phyloP scores from a whole-genome alignment of 2,329 filamentous ascomycete species.

The Scopulariopsis brevicaulis region DNA sequence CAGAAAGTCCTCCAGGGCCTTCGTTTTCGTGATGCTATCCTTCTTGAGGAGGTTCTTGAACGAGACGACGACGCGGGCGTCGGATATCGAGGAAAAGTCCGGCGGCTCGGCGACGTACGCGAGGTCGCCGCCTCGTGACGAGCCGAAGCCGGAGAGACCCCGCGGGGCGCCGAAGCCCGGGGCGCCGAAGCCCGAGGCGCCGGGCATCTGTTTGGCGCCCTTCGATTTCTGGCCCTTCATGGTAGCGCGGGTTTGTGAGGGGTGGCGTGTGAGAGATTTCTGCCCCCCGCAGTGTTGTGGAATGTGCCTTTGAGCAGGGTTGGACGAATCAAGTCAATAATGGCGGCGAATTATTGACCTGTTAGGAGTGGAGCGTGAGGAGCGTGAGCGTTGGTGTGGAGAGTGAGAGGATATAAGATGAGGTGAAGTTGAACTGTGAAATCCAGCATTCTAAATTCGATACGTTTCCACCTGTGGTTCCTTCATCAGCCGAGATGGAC shows the following conservation, averaged over 20 bases:
- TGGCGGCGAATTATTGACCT: background rate
- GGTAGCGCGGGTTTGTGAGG: background rate
- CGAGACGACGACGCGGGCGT: slow-evolving; percentile 74
- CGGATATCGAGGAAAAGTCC: slow-evolving; percentile 64
- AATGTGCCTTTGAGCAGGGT: background rate
- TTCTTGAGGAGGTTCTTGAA: slow-evolving; percentile 92
- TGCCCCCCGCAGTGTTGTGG: background rate
- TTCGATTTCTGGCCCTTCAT: slow-evolving; percentile 1
- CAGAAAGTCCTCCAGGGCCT: slow-evolving; percentile 78
- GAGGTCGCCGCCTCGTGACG: slow-evolving; percentile 38
- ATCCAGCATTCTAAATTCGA: too few relatives aligned
- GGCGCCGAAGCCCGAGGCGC: background rate
- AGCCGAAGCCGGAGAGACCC: slow-evolving; percentile 20
- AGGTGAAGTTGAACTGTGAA: too few relatives aligned
- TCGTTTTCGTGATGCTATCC: slow-evolving; percentile 83
- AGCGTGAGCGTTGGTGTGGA: too few relatives aligned
- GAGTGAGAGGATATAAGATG: too few relatives aligned
- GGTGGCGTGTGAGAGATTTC: background rate
- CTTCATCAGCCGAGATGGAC: background rate
- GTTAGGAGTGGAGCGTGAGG: too few relatives aligned
- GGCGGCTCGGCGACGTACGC: slow-evolving; percentile 84
- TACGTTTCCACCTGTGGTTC: background rate
- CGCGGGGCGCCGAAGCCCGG: background rate
- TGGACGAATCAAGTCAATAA: background rate
- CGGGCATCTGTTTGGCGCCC: background rate